A percentile compares a stretch with the other conserved stretches of the same genome.
Conservation (phyloP, 257 asterid species). For the Solanum virginianum region DNA sequence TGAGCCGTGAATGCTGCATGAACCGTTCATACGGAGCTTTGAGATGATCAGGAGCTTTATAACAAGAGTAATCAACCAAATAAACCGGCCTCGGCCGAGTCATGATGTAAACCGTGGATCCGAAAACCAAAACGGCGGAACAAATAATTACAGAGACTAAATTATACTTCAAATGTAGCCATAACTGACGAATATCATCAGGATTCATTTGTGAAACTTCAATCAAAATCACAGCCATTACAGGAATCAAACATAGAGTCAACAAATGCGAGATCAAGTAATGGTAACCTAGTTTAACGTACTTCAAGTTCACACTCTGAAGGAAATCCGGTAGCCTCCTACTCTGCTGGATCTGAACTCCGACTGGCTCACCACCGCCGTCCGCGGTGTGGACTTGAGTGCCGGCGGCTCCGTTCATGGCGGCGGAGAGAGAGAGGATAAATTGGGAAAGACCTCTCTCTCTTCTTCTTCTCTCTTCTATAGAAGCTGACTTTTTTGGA, state of each 20-base stretch:
- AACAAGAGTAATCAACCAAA: conserved; percentile 60
- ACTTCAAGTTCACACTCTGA: conserved; percentile 72
- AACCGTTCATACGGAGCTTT: conserved; percentile 39
- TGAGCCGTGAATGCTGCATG: conserved; percentile 44
- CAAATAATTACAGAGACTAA: conserved; percentile 50
- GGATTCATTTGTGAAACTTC: conserved; percentile 66
- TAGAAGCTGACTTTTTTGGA: neutral
- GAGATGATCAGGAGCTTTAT: conserved; percentile 36
- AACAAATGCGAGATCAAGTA: conserved; percentile 65
- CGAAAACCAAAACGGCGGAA: conserved; percentile 51
- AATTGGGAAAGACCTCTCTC: neutral
- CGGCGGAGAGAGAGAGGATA: neutral
- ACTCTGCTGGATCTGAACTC: conserved; percentile 56
- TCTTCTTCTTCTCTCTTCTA: neutral
- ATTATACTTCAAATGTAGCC: conserved; percentile 61
- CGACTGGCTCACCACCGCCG: conserved; percentile 2
- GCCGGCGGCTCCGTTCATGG: conserved; percentile 41
- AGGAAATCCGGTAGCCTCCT: conserved; percentile 67
- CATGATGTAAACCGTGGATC: conserved; percentile 65
- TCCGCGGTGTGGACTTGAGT: neutral
- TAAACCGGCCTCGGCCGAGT: conserved; percentile 66
- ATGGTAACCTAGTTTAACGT: conserved; percentile 76
- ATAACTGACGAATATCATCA: conserved; percentile 49
- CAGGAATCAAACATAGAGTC: conserved; percentile 52
- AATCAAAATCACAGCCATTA: conserved; percentile 37